Evolutionary conservation across 495 filamentous ascomycete species (phyloP), one percentile per base, ranked within the genome.

Genomic region (Xylaria longipes): DNA sequence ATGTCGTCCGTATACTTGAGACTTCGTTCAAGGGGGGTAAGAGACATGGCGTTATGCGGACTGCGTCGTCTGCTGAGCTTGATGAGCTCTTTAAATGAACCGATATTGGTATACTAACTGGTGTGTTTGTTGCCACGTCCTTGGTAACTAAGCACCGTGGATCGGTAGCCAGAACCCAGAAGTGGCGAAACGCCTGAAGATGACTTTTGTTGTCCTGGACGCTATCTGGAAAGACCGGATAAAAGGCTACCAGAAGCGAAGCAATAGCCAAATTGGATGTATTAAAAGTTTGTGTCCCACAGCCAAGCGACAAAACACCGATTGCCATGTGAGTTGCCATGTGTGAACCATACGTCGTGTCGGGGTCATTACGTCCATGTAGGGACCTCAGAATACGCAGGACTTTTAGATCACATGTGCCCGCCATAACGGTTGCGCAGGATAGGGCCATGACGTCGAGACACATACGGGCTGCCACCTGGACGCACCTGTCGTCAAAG

Each of bases 131-230:
- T 68, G 93, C 91, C 9, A 95, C 87, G 72, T 98, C 95, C 57
- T 93, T 91, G 9, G 91, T 87, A 5, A 99, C 87, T 5, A 98
- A 86, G 77, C 96, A 98, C 62, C 96, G 90, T 0, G 93, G 89
- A 71, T 98, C 96, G 8, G 94, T 91, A 7, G 97, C 96, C 12
- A 99, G 86, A 17, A 97, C 94, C 96, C 96, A 99, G 77, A 99
- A 90, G 80, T 99, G 96, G 2, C 97, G 91, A 85, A 98, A 97
- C 8, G 96, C 96, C 85, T 99, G 96, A 4, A 98, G 86, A 72
- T 99, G 96, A 33, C 92, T 94, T 76, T 91, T 92, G 77, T 97
- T 98, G 83, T 98, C 96, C 62, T 96, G 90, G 4, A 97, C 92
- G 5, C 89, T 90, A 35, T 89, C 90, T 2, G 96, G 96, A 79